Base-by-base conservation (phyloP, 2,329 filamentous ascomycete species). In the Pseudogymnoascus sp. region DNA sequence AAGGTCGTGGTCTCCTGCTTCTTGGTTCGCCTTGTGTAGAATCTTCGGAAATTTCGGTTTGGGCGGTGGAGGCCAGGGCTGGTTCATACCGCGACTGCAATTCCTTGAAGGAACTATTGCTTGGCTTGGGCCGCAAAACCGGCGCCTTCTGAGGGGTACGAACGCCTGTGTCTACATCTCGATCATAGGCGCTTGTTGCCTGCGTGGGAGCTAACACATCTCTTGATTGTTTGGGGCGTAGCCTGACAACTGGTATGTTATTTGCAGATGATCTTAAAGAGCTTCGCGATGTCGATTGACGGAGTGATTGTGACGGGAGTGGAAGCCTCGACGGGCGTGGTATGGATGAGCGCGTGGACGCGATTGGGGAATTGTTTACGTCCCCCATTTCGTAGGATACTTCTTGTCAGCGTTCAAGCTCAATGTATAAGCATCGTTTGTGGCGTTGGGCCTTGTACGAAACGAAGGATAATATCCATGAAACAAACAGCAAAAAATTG, bases 251-350 rank as follows among this genome's bases (percentile, higher is more conserved):
- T 33, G 49, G 49, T 33, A 55, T 33, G 16, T 29, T 55, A 55
- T 35, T 55, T 55, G 29, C 16, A 14, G 49, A 33, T 35, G 49
- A 21, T 55, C 49, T 12, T 55, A 55, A 35, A 14, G 49, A 55
- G 29, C 49, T 55, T 33, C 49, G 29, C 29, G 49, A 55, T 33
- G 49, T 55, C 29, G 49, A 33, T 11, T 55, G 49, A 19, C 49
- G 49, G 29, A 55, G 49, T 7, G 49, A 55, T 14, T 55, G 49
- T 55, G 49, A 39, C 12, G 58, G 81, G 65, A 83, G 74, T 11
- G 82, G 82, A 55, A 85, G 74, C 66, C 79, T 78, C 21, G 82
- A 84, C 45, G 78, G 76, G 49, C 81, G 77, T 63, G 82, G 82
- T 60, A 84, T 76, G 11, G 65, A 71, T 16, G 69, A 69, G 21